Evolutionary conservation across 2,329 filamentous ascomycete species (phyloP), one percentile per base, ranked within the genome.

Genomic region (Aspergillus brunneoviolaceus): DNA sequence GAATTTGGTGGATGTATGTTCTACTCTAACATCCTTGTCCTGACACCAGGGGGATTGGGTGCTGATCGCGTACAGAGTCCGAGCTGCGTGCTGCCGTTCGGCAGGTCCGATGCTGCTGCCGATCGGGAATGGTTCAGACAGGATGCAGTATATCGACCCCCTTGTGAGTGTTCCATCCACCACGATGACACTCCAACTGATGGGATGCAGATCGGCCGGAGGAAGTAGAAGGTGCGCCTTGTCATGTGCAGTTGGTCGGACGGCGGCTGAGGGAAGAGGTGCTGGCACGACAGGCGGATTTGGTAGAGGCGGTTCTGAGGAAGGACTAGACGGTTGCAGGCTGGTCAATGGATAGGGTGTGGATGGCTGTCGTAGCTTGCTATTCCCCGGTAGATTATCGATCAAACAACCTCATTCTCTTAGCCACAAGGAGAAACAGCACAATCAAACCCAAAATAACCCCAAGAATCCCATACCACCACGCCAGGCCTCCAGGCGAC

Each of bases 401-500:
- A 55, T 57, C 63, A 6, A 67, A 58, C 25, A 62, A 48, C 5
- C 62, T 51, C 0, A 62, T 69, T 11, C 74, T 77, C 16, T 72
- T 74, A 4, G 76, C 77, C 11, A 72, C 74, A 4, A 67, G 12
- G 2, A 60, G 27, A 33, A 60, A 60, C 6, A 66, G 16, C 1
- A 71, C 45, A 27, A 77, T 70, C 57, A 78, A 67, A 4, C 67
- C 59, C 14, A 67, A 63, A 56, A 79, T 76, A 9, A 70, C 63
- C 1, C 76, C 76, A 9, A 79, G 42, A 57, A 79, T 79, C 6
- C 76, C 74, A 64, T 74, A 77, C 67, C 78, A 80, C 74, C 75
- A 79, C 1, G 59, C 67, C n/a, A 77, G 55, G 1, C 68, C 68
- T 0, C 60, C 58, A 6, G 60, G 58, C 23, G 64, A 56, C 60